These are phyloP conservation scores for Vigna nakashimae DNA, from an alignment of 306 rosid species.

Conservation along the genomic window DNA sequence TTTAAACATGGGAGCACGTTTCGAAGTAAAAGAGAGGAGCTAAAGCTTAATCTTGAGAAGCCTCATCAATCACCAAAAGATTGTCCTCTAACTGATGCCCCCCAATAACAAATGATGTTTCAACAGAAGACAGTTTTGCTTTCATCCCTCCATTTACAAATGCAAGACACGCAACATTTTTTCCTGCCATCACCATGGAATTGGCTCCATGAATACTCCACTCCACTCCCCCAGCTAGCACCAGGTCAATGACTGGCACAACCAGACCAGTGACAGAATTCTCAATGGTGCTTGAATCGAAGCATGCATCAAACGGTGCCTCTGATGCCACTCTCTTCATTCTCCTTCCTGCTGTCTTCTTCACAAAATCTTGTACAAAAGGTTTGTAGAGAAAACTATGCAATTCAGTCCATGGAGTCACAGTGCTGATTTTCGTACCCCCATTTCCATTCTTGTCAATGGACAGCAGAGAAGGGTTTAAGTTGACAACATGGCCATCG, in stretches of 20 bases:
- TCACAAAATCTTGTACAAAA: slow-evolving; percentile 34
- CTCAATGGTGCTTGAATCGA: slow-evolving; percentile 25
- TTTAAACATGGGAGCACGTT: background rate
- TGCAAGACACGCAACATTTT: slow-evolving; percentile 15
- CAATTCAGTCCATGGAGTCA: slow-evolving; percentile 14
- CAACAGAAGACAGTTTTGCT: background rate
- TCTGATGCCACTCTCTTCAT: slow-evolving; percentile 34
- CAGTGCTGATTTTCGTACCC: slow-evolving; percentile 29
- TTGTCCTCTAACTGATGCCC: slow-evolving; percentile 6
- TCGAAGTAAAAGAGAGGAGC: background rate
- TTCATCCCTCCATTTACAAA: background rate
- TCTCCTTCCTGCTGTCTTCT: slow-evolving; percentile 25
- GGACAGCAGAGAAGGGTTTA: slow-evolving; percentile 32
- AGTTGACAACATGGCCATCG: slow-evolving; percentile 19
- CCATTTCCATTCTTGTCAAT: slow-evolving; percentile 35
- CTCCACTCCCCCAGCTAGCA: background rate
- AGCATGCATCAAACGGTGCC: slow-evolving; percentile 42
- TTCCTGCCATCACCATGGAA: background rate
- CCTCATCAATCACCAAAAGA: background rate
- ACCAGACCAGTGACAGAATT: slow-evolving; percentile 9
- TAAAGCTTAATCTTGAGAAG: slow-evolving; percentile 18
- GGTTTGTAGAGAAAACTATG: slow-evolving; percentile 27
- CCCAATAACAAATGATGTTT: slow-evolving; percentile 1
- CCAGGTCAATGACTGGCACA: slow-evolving; percentile 43
- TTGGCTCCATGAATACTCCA: slow-evolving; percentile 5